phyloP scores from a whole-genome alignment of 2,329 filamentous ascomycete genomes.

The Ophiostoma sp. region DNA sequence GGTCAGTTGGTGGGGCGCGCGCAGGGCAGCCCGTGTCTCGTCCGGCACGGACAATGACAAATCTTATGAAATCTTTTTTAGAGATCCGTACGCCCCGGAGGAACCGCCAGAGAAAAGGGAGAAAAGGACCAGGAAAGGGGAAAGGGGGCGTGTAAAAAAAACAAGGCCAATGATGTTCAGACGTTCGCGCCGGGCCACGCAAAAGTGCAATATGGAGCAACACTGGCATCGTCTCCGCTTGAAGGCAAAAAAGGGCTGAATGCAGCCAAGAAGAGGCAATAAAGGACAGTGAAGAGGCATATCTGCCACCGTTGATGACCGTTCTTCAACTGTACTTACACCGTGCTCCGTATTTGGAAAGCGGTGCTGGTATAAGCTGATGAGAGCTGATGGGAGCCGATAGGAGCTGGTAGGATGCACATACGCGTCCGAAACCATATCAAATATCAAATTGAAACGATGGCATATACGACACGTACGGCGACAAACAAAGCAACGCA shows the following conservation, averaged over 20 bases:
- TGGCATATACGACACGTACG: background rate
- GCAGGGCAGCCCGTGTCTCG: slow-evolving; percentile 3
- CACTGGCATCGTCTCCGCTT: background rate
- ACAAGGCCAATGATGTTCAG: background rate
- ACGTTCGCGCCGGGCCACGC: background rate
- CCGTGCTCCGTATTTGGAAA: background rate
- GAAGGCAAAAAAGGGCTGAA: background rate
- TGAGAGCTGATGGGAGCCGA: background rate
- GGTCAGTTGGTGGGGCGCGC: background rate
- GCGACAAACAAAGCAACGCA: background rate
- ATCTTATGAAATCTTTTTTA: slow-evolving; percentile 23
- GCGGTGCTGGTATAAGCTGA: background rate
- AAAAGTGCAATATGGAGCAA: slow-evolving; percentile 3
- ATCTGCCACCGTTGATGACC: background rate
- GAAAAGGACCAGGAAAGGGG: background rate
- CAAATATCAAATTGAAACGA: background rate
- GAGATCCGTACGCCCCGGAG: background rate
- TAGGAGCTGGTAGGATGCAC: background rate
- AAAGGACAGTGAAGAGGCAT: too few species aligned
- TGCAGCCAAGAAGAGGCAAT: background rate
- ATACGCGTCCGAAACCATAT: background rate
- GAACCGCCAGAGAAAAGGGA: background rate
- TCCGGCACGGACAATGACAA: slow-evolving; percentile 26
- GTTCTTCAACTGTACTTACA: background rate
- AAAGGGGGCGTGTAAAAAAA: background rate